Conservation (phyloP, 345 rosid genomes). For the Pugionium cornutum region DNA sequence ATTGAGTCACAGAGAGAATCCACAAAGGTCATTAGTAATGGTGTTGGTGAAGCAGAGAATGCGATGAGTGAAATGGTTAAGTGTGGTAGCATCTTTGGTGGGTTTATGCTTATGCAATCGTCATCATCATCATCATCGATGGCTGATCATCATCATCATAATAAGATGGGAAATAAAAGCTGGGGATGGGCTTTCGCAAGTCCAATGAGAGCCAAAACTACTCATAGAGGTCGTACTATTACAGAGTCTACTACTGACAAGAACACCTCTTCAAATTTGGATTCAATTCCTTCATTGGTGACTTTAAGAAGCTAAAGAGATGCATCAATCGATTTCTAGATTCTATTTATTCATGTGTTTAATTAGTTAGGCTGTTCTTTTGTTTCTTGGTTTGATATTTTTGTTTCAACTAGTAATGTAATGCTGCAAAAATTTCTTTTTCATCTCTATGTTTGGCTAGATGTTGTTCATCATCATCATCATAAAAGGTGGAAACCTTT, state of each 20-base stretch:
- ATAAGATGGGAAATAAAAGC: conserved; percentile 46
- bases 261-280: conserved; percentile 47
- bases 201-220: conserved; percentile 81
- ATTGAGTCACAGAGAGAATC: conserved; percentile 91
- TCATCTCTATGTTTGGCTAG: not conserved
- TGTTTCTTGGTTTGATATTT: too few species aligned
- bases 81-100: conserved; percentile 97
- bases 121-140: conserved; percentile 59
- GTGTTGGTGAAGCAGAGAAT: conserved; percentile 21
- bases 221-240: conserved; percentile 32
- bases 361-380: too few species aligned
- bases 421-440: conserved; percentile 20
- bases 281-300: conserved; percentile 73
- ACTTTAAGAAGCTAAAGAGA: conserved; percentile 53
- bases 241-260: conserved; percentile 36
- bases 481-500: too few species aligned
- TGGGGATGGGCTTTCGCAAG: conserved; percentile 97
- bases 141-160: conserved; percentile 40
- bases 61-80: conserved; percentile 50
- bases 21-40: conserved; percentile 37
- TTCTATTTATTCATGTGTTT: too few species aligned
- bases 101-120: conserved; percentile 70
- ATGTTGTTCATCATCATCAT: too few species aligned
- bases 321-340: too few species aligned
- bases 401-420: conserved; percentile 13